Percentiles rank a stretch among this genome's conserved stretches.
Conservation (phyloP, 805 yeast genomes). For the Wickerhamia fluorescens region DNA sequence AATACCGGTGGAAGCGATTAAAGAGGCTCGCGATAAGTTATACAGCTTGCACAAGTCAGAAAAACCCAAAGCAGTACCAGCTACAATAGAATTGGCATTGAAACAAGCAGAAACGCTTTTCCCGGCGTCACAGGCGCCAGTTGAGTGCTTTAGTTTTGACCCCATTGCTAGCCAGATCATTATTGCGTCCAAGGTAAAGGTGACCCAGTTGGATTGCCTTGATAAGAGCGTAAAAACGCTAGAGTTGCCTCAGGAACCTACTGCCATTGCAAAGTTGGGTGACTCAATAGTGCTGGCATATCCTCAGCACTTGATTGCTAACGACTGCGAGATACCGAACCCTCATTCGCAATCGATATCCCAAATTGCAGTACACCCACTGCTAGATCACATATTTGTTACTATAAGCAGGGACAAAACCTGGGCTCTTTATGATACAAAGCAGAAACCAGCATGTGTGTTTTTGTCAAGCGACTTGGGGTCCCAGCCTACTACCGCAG, state of each 20-base stretch:
- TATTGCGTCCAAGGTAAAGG: background rate
- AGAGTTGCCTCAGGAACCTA: background rate
- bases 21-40: constrained; percentile 24
- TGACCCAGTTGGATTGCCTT: background rate
- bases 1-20: constrained; percentile 17
- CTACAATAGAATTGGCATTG: background rate
- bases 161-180: background rate
- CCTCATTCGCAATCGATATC: background rate
- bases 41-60: constrained; percentile 29
- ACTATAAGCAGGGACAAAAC: constrained; percentile 17
- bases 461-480: constrained; percentile 1
- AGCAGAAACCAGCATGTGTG: background rate
- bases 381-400: constrained; percentile 18
- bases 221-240: background rate
- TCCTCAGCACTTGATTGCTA: background rate
- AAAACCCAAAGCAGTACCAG: background rate
- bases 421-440: constrained; percentile 14
- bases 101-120: background rate
- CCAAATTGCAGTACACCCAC: constrained; percentile 28
- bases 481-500: constrained; percentile 14
- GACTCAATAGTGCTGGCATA: background rate
- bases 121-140: background rate
- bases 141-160: background rate
- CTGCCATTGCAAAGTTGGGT: background rate
- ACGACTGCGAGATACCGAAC: background rate